Evolutionary conservation across 106 monocot species (phyloP), one percentile per base, ranked within the genome.

Genomic region (Ottelia alismoides): DNA sequence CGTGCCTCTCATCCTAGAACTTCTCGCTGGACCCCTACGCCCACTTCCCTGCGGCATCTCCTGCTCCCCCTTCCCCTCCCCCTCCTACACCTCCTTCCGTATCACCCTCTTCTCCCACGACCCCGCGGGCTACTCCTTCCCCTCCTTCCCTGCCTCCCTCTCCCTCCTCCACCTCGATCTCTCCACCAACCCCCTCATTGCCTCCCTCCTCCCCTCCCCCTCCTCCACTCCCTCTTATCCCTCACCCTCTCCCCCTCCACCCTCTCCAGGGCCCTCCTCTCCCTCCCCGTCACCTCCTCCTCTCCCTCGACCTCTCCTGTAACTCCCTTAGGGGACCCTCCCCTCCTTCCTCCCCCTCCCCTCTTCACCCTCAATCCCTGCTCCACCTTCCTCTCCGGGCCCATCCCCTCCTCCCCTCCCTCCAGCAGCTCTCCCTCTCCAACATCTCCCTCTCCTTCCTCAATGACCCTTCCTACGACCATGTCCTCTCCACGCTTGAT

Each of bases 1-100:
- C 85, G 22, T 85, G 85, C 76, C 72, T 85, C 30, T 49, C 64
- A 55, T 72, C 76, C 28, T 85, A 80, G 85, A 57, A 85, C 70
- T 85, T 85, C 73, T 22, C 70, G 6, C 55, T 1, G 17, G 73
- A 77, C 64, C 82, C 82, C 21, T 82, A 70, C 60, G 53, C 29
- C 47, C 72, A 66, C 54, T 85, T 76, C 73, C 56, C 49, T 85
- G 85, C 60, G 85, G 70, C 70, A 10, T 78, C 66, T 25, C 63
- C 28, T 83, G 78, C 78, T 22, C 71, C 54, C 16, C 63, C 65
- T 23, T 14, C 62, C 20, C 31, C 52, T 25, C 25, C 58, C n/a
- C n/a, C n/a, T n/a, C n/a, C n/a, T 14, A 0, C 45, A 21, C 23
- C 28, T 14, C 47, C 18, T 1, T 48, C 30, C 45, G 79, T 30